Evolutionary conservation across 2,329 filamentous ascomycete genomes (phyloP).

Genomic region (Trichoderma aggressivum): DNA sequence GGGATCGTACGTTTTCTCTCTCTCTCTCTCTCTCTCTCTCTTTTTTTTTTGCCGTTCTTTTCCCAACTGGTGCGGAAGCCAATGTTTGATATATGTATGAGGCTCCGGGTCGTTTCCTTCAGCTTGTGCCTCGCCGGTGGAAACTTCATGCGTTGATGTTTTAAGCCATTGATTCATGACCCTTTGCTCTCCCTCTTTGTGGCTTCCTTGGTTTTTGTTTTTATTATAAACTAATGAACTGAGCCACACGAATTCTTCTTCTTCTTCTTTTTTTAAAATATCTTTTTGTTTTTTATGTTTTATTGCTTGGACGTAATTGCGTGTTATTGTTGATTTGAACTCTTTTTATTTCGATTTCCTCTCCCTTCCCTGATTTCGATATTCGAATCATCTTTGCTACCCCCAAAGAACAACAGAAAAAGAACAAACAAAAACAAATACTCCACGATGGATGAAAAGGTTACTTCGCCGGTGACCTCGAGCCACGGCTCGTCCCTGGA

Average conservation of each 20-base stretch:
- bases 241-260: neutral
- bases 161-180: slow-evolving; percentile 7
- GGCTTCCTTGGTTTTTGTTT: neutral
- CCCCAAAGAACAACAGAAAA: neutral
- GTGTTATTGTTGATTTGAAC: neutral
- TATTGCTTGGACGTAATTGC: neutral
- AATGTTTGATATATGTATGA: slow-evolving; percentile 16
- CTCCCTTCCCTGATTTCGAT: neutral
- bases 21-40: no score
- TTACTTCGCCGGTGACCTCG: neutral
- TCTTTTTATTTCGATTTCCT: neutral
- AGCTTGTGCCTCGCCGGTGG: neutral
- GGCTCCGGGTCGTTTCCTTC: neutral
- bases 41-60: neutral
- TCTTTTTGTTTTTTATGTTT: neutral
- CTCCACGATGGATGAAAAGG: slow-evolving; percentile 5
- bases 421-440: neutral
- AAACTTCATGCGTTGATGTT: slow-evolving; percentile 10
- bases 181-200: neutral
- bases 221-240: neutral
- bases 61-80: slow-evolving; percentile 4
- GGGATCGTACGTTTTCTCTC: slow-evolving; percentile 11
- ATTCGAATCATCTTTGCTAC: neutral
- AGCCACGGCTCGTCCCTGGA: neutral
- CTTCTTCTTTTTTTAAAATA: neutral